Conservation (phyloP, 2,329 filamentous ascomycete genomes). For the Colletotrichum incanum region DNA sequence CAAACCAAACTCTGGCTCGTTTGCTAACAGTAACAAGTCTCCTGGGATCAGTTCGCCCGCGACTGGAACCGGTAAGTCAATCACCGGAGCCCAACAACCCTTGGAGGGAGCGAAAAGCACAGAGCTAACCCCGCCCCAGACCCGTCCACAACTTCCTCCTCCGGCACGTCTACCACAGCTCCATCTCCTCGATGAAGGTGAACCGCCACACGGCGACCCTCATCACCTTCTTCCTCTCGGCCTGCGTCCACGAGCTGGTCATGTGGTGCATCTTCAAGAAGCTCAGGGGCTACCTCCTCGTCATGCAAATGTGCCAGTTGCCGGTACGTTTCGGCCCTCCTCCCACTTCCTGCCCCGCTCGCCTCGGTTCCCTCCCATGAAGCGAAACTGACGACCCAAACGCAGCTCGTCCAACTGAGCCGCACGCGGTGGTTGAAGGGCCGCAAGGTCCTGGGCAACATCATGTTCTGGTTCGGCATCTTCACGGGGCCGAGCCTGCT, state of each 20-base stretch:
- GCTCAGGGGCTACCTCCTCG: constrained; percentile 79
- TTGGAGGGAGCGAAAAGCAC: background rate
- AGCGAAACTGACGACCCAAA: background rate
- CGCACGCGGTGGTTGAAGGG: constrained; percentile 77
- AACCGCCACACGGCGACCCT: constrained; percentile 81
- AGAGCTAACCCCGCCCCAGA: constrained; percentile 43
- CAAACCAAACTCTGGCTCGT: background rate
- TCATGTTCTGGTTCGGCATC: constrained; percentile 85
- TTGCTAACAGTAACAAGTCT: constrained; percentile 55
- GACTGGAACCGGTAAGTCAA: constrained; percentile 78
- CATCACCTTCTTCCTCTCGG: constrained; percentile 81
- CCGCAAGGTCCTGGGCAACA: constrained; percentile 76
- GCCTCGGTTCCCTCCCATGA: background rate
- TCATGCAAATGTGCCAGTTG: constrained; percentile 82
- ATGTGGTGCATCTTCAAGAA: constrained; percentile 89
- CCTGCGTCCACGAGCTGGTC: constrained; percentile 81
- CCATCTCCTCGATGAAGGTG: constrained; percentile 80
- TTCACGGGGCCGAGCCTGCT: constrained; percentile 81
- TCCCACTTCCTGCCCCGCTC: background rate
- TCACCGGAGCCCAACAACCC: background rate
- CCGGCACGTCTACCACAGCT: constrained; percentile 84
- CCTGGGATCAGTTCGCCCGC: constrained; percentile 83
- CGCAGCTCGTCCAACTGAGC: constrained; percentile 75
- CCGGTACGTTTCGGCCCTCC: constrained; percentile 61
- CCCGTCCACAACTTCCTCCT: constrained; percentile 85